Base-by-base conservation (phyloP, 371 early-diverging fungal genomes). In the Massospora cicadina region DNA sequence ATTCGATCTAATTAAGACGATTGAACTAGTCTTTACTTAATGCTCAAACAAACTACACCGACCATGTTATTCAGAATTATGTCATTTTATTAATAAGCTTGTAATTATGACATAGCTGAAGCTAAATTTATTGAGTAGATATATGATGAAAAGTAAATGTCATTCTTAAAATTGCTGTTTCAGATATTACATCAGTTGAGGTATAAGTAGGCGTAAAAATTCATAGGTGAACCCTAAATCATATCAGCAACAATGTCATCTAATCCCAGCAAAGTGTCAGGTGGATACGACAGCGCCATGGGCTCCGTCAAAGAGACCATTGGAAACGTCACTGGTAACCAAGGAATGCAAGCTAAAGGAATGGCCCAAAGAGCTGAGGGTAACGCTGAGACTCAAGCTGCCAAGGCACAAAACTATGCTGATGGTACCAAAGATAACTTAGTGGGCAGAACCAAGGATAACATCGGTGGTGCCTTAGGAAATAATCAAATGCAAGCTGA, bases 401-500 rank as follows among this genome's bases (percentile, higher is more conserved):
- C 73, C 13, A 63, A 65, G 31, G 63, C 66, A 31, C 57, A 67
- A 58, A 56, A 57, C 7, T 61, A 68, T 5, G 66, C 66, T 2
- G 70, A 69, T 21, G 71, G 70, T 1, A 24, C 64, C 24, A 65
- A 61, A 23, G 70, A 77, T 63, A 71, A 71, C 62, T 63, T 66
- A 33, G 64, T 69, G 31, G 79, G 79, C 43, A 64, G 65, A 13
- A 67, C 71, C 32, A 74, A 78, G 68, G 72, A 80, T 55, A 67
- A 68, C 12, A 60, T 74, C n/a, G 77, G 79, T 7, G 62, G 65
- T 29, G 58, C 67, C n/a, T 56, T 73, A 12, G 75, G 73, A 31
- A 75, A 79, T 28, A 71, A 70, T 27, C 53, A 65, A 30, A 61
- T 74, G 69, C 60, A 78, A 64, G 69, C 74, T 21, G 69, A 74